Evolutionary conservation across 768 basidiomycete genomes (phyloP).

Genomic region (Hortiboletus flavorubellus): DNA sequence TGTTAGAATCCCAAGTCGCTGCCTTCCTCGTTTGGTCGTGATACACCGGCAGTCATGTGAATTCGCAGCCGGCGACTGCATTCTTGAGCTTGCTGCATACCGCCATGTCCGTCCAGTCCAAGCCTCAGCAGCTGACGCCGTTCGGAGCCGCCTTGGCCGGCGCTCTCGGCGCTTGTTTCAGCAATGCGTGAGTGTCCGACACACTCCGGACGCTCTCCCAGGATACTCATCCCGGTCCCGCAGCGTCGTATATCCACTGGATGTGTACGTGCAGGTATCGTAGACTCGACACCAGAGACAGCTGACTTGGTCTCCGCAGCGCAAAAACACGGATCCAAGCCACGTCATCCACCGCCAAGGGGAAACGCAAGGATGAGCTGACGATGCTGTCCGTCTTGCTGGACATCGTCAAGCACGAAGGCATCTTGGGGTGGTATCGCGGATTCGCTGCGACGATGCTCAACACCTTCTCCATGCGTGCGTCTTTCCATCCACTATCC

Average conservation of each 20-base stretch:
- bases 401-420: slow-evolving; percentile 76
- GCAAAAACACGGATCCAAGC: slow-evolving; percentile 96
- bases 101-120: slow-evolving; percentile 38
- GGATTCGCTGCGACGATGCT: slow-evolving; percentile 97
- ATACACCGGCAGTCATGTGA: neutral
- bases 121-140: slow-evolving; percentile 68
- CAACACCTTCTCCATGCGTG: slow-evolving; percentile 97
- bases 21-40: neutral
- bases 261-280: slow-evolving; percentile 61
- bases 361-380: slow-evolving; percentile 45
- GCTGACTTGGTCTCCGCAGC: slow-evolving; percentile 38
- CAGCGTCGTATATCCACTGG: slow-evolving; percentile 92
- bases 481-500: neutral
- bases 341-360: slow-evolving; percentile 50
- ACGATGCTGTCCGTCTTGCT: slow-evolving; percentile 65
- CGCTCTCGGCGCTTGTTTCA: slow-evolving; percentile 90
- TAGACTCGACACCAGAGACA: neutral
- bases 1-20: slow-evolving; percentile 19
- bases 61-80: neutral
- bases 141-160: slow-evolving; percentile 90
- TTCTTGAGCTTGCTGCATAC: neutral
- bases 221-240: neutral
- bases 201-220: slow-evolving; percentile 2
- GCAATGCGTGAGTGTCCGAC: slow-evolving; percentile 70
- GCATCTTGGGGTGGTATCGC: slow-evolving; percentile 77